Base-by-base conservation (phyloP, 2,329 filamentous ascomycete genomes). In the Trichoderma citrinoviride region DNA sequence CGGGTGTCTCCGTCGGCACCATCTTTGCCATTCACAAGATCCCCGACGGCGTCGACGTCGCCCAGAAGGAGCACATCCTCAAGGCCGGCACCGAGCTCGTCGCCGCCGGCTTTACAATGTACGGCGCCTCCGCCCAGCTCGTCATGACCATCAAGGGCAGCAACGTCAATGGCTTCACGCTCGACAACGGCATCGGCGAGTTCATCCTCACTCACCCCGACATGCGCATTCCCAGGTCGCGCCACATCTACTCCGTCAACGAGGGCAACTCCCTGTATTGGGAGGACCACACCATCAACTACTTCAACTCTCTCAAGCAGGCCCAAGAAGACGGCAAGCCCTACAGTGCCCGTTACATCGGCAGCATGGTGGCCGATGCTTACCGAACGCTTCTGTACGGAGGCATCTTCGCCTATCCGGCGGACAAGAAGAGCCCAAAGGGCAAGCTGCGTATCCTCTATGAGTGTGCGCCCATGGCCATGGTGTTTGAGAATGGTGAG, bases 91-190 rank as follows among this genome's bases (percentile, higher is more conserved):
- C 91, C 1, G 93, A 97, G 79, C 87, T 98, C 70, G 86, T 98
- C 21, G 94, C 95, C 41, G 89, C 92, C 23, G 95, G 95, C n/a
- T 99, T 99, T 85, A 99, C 95, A 79, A 99, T 99, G 95, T 99
- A 99, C 80, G 95, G 95, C 75, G 95, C 95, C 71, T 97, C 93
- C 3, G 89, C 95, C 4, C 94, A 98, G 82, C 85, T 99, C 52
- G 95, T 99, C 73, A 90, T 99, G 75, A 99, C 95, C 71, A 97
- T 98, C 93, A 91, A 90, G 79, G 92, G 89, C 70, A 91, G 93
- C 69, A 86, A 81, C 67, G 95, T 99, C 79, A 97, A 98, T 80
- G 95, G 95, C 73, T 99, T 99, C 84, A 99, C 95, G 27, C 88
- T 99, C 73, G 95, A 99, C 82, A 96, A 91, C 77, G 91, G 93